Base-by-base conservation (phyloP, 2,329 filamentous ascomycete species). In the Chalaropsis ovoidea region DNA sequence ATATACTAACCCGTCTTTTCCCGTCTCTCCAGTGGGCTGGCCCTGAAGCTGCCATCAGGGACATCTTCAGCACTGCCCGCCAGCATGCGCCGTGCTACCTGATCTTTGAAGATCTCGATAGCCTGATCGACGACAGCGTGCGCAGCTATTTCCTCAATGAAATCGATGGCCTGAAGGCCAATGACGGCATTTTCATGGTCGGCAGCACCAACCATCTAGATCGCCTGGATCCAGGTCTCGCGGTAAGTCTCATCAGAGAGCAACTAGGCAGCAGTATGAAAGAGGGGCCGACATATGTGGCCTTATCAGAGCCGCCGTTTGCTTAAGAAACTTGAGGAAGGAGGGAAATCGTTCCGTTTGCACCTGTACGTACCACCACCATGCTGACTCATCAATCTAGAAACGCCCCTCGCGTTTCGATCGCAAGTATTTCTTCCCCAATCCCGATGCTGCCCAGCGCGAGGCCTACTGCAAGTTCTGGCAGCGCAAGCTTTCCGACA, bases 81-180 rank as follows among this genome's bases (percentile, higher is more conserved):
- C 76, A 81, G 68, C 79, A 81, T 68, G 83, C 86, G 0, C 86
- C 86, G 0, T 89, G 86, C 74, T 82, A 87, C 68, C 79, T 89
- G 2, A 82, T 89, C 49, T 86, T 89, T 67, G 87, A 89, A 72
- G 87, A 89, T 69, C 78, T 89, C 4, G 87, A 89, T 72, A 84
- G 81, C 8, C 80, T 89, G 42, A 81, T 89, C 56, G 79, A 78
- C 11, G 81, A 85, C 64, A 69, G 71, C 1, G 82, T 86, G 15
- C 78, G 86, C 35, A 84, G 80, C 63, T 89, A 87, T 76, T 89
- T 89, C 74, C 77, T 89, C 61, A 89, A 89, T 71, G 85, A 89
- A 73, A 82, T 89, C 2, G 86, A 89, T 68, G 86, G 86, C 0
- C 80, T 89, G 11, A 82, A 83, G 70, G 81, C 78, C 68, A 89